Evolutionary conservation across 805 yeast genomes (phyloP), one percentile per base, ranked within the genome.

Genomic region (Yarrowia yakushimensis): DNA sequence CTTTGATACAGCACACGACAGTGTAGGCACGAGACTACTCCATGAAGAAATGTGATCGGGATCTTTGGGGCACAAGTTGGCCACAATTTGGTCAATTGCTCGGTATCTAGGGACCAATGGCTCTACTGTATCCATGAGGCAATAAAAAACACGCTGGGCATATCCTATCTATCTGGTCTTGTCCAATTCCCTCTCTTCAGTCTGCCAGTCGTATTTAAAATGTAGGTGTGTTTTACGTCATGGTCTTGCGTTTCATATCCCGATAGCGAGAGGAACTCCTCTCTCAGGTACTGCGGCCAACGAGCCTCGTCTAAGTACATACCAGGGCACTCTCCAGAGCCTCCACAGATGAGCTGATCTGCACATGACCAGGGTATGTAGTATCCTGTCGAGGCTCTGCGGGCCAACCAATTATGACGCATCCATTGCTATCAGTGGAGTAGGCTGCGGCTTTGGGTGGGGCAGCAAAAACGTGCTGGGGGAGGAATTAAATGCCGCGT

Each of bases 321-420:
- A n/a, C n/a, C n/a, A n/a, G n/a, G n/a, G n/a, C n/a, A n/a, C 30
- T 30, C 52, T 45, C 52, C 36, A 45, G 52, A 15, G 23, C 17
- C 52, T 45, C 52, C 36, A 30, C 52, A 45, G 30, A 45, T 45
- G 52, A 45, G 36, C 52, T 15, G 52, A 45, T 45, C 52, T 45
- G 52, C 52, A 20, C 27, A 8, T 30, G 52, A 45, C 52, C 52
- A 30, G 52, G 52, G 52, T 45, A 13, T 45, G 36, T 43, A 28
- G 23, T 13, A 28, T 43, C 50, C 30, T 18, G 37, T 45, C 20
- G 52, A 45, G 52, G 50, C 52, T 25, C 36, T 7, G 25, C 52
- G 36, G 52, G 36, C 52, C 52, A 45, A 45, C 52, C 52, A 45
- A 45, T 45, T 45, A 45, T 45, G 52, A 30, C 52, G 52, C 52